Percentiles rank a stretch among this genome's conserved stretches.
phyloP scores from a whole-genome alignment of 176 grass and related monocot genomes.

The Carex cristatella region DNA sequence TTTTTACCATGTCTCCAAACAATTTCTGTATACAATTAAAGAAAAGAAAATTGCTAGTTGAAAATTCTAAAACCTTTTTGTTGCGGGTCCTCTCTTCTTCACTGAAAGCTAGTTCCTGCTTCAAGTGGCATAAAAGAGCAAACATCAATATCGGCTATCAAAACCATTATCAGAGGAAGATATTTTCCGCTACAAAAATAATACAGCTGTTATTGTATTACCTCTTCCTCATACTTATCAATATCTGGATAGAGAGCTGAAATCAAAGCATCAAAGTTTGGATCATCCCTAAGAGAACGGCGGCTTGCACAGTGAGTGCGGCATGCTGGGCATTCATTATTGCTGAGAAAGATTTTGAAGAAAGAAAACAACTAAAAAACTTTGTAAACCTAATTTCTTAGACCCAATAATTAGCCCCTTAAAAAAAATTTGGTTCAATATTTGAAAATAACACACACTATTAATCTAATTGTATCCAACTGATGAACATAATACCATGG shows the following conservation, averaged over 20 bases:
- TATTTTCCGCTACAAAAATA: background rate
- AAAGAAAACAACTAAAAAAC: background rate
- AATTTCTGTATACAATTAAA: too few species aligned
- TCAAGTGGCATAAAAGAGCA: background rate
- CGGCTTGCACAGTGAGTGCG: slow-evolving; percentile 78
- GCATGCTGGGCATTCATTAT: slow-evolving; percentile 80
- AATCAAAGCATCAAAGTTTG: slow-evolving; percentile 72
- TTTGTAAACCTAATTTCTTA: background rate
- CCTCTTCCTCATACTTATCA: slow-evolving; percentile 87
- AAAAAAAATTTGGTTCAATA: background rate
- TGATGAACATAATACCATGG: background rate
- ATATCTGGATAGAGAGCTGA: slow-evolving; percentile 74
- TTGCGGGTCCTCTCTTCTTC: slow-evolving; percentile 70
- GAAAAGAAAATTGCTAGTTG: too few species aligned
- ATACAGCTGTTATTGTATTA: slow-evolving; percentile 23
- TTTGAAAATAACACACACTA: background rate
- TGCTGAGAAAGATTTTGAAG: slow-evolving; percentile 29
- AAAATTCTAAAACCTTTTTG: slow-evolving; percentile 45
- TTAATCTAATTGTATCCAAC: background rate
- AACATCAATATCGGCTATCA: background rate
- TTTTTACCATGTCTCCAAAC: too few species aligned
- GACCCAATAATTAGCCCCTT: slow-evolving; percentile 1
- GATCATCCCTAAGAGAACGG: slow-evolving; percentile 82
- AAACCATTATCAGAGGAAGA: background rate
- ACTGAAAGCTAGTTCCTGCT: slow-evolving; percentile 72